Evolutionary conservation across 805 yeast genomes (phyloP), one percentile per base, ranked within the genome.

Genomic region (Candida krabiensis): DNA sequence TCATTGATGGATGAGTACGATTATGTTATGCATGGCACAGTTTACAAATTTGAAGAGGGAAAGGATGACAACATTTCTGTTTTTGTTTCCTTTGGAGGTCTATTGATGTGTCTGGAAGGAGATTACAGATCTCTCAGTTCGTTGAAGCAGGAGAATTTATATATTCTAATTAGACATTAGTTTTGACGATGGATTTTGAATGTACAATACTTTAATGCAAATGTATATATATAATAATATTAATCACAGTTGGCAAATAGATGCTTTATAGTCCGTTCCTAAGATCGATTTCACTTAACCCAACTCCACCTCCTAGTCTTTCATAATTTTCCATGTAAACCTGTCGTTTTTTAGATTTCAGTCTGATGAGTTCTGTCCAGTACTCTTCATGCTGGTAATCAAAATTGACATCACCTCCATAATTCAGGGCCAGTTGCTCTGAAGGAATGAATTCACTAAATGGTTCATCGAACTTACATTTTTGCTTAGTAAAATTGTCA

Each of bases 1-100:
- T 77, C 95, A 5, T 73, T 91, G 55, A 96, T 96, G 50, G 97
- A 91, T 61, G 98, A 93, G 59, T 91, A 89, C 69, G 98, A 91
- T 63, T 93, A 93, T 56, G 98, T 93, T 49, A 91, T 93, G 98
- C 81, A 90, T 61, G 99, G 99, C 38, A 89, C 96, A 5, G 95
- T 93, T 31, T 93, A 93, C 72, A 90, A 91, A 63, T 93, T 93
- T 59, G 96, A 91, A 62, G 99, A 93, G 67, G 77, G 77, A 48
- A 67, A 69, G 50, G 69, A 66, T 41, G 86, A 81, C 56, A 70
- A 70, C 49, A 84, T 88, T 65, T 82, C 95, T 15, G 96, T 91
- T 17, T 93, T 88, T 60, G 86, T 88, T 41, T 91, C 98, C 3
- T 93, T 90, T 62, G 99, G 99, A 40, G 99, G 99, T 4, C 75